A percentile compares a stretch with the other conserved stretches of the same genome.
Evolutionary conservation across 805 yeast species (phyloP).

Genomic region (Suhomyces emberorum): DNA sequence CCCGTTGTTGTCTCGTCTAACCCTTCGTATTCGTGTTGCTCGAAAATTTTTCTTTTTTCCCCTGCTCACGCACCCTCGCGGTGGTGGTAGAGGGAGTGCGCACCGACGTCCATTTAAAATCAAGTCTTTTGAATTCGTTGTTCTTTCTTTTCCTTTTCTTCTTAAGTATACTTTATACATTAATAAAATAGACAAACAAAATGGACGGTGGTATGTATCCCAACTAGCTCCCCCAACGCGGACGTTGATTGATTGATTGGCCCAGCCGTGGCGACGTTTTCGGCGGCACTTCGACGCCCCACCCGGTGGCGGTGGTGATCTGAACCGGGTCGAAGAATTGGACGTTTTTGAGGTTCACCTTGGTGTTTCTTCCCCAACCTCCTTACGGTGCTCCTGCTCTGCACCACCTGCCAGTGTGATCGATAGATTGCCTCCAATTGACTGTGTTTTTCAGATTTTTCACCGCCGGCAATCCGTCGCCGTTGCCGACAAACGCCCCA

Average conservation of each 20-base stretch:
- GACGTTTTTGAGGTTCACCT: too few relatives aligned
- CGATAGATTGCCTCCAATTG: too few relatives aligned
- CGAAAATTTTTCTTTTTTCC: conserved; percentile 8
- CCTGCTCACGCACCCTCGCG: conserved; percentile 4
- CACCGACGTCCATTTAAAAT: conserved; percentile 7
- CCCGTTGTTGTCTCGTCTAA: too few relatives aligned
- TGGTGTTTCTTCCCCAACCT: too few relatives aligned
- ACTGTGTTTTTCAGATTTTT: conserved; percentile 6
- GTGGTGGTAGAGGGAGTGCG: conserved; percentile 4
- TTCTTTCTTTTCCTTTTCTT: conserved; percentile 21
- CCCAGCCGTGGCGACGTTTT: neutral
- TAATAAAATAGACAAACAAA: conserved; percentile 26
- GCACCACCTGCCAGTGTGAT: too few relatives aligned
- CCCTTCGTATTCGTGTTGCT: conserved; percentile 4
- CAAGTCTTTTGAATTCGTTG: conserved; percentile 6
- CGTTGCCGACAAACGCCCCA: too few relatives aligned
- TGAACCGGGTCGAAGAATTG: too few relatives aligned
- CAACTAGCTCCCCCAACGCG: neutral
- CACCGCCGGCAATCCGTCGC: neutral
- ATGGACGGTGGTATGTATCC: conserved; percentile 60
- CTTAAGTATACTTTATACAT: conserved; percentile 15
- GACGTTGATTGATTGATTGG: conserved; percentile 3
- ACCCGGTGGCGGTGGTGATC: neutral
- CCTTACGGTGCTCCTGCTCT: too few relatives aligned
- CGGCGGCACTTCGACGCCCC: too few relatives aligned